phyloP scores from a whole-genome alignment of 176 grass and related monocot species.

The Oryza rufipogon region DNA sequence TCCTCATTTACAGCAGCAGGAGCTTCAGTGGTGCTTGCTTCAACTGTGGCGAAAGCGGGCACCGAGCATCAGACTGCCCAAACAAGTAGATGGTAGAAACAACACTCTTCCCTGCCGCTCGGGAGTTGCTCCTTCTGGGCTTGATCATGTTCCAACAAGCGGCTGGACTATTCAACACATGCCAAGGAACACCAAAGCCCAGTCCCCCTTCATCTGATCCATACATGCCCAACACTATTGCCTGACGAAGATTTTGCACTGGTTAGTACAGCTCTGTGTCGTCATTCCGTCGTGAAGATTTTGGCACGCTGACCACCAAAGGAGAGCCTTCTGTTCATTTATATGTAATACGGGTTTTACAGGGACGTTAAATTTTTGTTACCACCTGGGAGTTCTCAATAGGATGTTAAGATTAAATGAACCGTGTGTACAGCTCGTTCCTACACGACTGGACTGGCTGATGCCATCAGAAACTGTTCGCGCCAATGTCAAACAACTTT shows the following conservation, averaged over 20 bases:
- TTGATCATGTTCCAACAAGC: constrained; percentile 27
- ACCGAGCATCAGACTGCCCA: constrained; percentile 93
- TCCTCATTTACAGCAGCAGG: constrained; percentile 44
- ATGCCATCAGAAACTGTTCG: constrained; percentile 16
- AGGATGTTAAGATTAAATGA: constrained; percentile 33
- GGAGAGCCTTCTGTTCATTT: constrained; percentile 31
- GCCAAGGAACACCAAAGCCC: not conserved
- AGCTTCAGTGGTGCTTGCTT: constrained; percentile 87
- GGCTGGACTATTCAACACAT: constrained; percentile 25
- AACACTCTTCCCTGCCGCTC: constrained; percentile 29
- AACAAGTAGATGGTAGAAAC: constrained; percentile 64
- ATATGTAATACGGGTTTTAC: constrained; percentile 2
- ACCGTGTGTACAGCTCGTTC: constrained; percentile 30
- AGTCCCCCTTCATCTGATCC: constrained; percentile 14
- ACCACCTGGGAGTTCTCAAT: constrained; percentile 15
- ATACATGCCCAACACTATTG: not conserved
- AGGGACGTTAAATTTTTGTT: not conserved
- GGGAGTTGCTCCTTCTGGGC: not conserved
- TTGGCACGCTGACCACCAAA: constrained; percentile 45
- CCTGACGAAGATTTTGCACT: not conserved
- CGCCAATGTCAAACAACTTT: not conserved
- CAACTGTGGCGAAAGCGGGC: constrained; percentile 76
- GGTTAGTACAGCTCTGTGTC: constrained; percentile 37
- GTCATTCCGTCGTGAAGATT: constrained; percentile 23
- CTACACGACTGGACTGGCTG: constrained; percentile 15